Evolutionary conservation across 495 filamentous ascomycete species (phyloP), one percentile per base, ranked within the genome.

Genomic region (Evernia prunastri): DNA sequence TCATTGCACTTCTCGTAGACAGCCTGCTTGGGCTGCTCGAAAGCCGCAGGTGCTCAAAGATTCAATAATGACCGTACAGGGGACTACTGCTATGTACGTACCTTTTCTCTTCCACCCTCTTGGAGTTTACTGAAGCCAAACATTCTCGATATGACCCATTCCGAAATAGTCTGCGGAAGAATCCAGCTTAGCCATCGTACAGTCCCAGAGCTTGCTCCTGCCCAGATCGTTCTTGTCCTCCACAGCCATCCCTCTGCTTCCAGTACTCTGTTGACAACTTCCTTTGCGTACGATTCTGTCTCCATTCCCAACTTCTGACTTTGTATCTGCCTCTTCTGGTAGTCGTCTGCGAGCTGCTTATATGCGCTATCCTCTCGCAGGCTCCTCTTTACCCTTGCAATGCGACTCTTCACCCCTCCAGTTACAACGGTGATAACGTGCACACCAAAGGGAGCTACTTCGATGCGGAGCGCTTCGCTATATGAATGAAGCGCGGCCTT

Each of bases 401-500:
- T 85, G 23, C 79, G 81, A 56, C 77, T 81, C 69, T 84, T 76
- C 39, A 87, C 84, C 5, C 85, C 84, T 1, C 85, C 86, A 5
- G 85, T 87, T 11, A 87, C 73, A 10, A 88, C 73, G 3, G 80
- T 81, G 33, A 80, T 78, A 33, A 85, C 82, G 59, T 79, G 31
- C 20, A 53, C 36, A 12, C 36, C 36, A 6, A 37, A 37, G 12
- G 36, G 36, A 37, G 36, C 36, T 37, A 37, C n/a, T 63, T 82
- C 86, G 15, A 87, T 77, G 11, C 85, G 77, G 45, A 89, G 71
- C 2, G 84, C 82, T 45, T 86, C 79, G 66, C 76, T 81, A 63
- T 84, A 86, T 4, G 79, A 77, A 66, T 85, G 83, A 56, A 87
- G 66, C 6, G 86, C 86, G 0, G 85, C 84, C 72, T 88, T 89